Evolutionary conservation across 1,284 basidiomycete genomes (phyloP).

Genomic region (Ustilago tritici): DNA sequence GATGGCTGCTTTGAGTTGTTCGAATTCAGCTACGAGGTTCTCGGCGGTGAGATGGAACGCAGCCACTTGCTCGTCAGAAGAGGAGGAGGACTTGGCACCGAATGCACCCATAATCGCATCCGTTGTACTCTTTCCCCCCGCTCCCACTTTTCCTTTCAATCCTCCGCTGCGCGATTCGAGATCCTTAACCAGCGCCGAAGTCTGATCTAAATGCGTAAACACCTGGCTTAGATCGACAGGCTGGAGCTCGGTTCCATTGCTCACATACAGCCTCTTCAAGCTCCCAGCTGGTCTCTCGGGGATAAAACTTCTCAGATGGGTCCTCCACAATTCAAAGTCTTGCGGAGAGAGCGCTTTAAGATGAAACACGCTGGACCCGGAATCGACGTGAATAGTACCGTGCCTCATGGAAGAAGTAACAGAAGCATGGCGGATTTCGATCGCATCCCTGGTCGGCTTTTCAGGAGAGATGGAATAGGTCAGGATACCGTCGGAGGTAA

Average conservation of each 20-base stretch:
- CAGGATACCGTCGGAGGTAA: conserved; percentile 63
- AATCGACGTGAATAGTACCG: conserved; percentile 68
- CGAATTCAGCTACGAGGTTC: conserved; percentile 53
- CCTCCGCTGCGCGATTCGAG: conserved; percentile 13
- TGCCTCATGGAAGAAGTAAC: conserved; percentile 65
- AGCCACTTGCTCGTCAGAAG: conserved; percentile 29
- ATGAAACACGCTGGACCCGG: conserved; percentile 66
- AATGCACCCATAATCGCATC: conserved; percentile 42
- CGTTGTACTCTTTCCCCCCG: conserved; percentile 12
- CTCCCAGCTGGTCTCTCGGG: conserved; percentile 46
- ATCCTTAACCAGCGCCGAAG: conserved; percentile 55
- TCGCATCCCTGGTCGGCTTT: conserved; percentile 61
- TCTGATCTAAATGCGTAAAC: conserved; percentile 52
- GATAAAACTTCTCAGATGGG: conserved; percentile 62
- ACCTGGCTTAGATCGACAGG: conserved; percentile 54
- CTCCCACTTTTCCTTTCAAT: conserved; percentile 23
- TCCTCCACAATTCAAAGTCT: conserved; percentile 66
- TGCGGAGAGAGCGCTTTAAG: conserved; percentile 63
- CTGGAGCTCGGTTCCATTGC: conserved; percentile 56
- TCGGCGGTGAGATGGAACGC: conserved; percentile 51
- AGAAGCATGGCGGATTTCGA: conserved; percentile 67
- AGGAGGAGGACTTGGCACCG: conserved; percentile 25
- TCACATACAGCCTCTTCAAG: conserved; percentile 50
- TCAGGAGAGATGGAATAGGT: conserved; percentile 63
- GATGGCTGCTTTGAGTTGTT: conserved; percentile 53